A percentile compares a stretch with the other conserved stretches of the same genome.
Evolutionary conservation across 2,329 filamentous ascomycete genomes (phyloP).

Genomic region (Penicillium sp.): DNA sequence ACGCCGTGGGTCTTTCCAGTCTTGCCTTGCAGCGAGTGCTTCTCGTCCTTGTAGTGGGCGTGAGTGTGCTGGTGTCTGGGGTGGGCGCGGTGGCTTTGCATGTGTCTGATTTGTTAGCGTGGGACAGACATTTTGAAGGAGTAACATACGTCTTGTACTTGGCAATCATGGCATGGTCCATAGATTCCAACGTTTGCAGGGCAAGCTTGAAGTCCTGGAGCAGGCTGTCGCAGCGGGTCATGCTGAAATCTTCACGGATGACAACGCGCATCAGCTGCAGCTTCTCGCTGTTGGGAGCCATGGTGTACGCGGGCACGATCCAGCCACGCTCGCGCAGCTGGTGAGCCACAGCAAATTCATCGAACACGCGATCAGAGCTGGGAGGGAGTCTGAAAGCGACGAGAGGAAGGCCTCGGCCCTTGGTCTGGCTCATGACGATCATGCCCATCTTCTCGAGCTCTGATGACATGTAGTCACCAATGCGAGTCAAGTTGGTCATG

Average conservation of each 20-base stretch:
- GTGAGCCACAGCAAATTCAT: constrained; percentile 80
- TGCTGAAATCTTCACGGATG: constrained; percentile 87
- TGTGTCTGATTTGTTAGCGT: constrained; percentile 39
- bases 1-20: constrained; percentile 86
- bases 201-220: constrained; percentile 79
- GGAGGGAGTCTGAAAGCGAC: constrained; percentile 81
- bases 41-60: constrained; percentile 66
- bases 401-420: constrained; percentile 78
- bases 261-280: constrained; percentile 93
- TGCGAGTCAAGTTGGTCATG: constrained; percentile 91
- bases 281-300: constrained; percentile 82
- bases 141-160: constrained; percentile 64
- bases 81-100: constrained; percentile 58
- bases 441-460: constrained; percentile 76
- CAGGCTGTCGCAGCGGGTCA: constrained; percentile 76
- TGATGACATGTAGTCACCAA: constrained; percentile 80
- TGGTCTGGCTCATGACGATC: constrained; percentile 80
- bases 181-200: constrained; percentile 67
- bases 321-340: constrained; percentile 84
- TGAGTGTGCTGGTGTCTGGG: constrained; percentile 57
- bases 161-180: constrained; percentile 72
- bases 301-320: constrained; percentile 95
- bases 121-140: not conserved
- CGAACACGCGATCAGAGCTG: constrained; percentile 59
- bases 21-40: constrained; percentile 87